Conservation (phyloP, 1,139 yeast genomes). For the Debaryomycetaceae sp. region DNA sequence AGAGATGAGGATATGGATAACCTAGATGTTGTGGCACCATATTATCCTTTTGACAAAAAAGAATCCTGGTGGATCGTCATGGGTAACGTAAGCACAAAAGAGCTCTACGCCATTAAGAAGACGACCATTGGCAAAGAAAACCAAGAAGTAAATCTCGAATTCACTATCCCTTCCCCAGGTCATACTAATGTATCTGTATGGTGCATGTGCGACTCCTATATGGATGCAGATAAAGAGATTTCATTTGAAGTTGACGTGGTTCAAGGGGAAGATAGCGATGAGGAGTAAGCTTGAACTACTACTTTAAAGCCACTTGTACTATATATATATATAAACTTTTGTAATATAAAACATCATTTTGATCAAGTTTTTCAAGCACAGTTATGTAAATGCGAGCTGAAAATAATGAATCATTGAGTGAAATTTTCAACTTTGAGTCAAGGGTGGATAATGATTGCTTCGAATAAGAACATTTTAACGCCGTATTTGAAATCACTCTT, state of each 20-base stretch:
- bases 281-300: slow-evolving; percentile 1
- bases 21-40: slow-evolving; percentile 52
- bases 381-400: neutral
- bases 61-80: slow-evolving; percentile 89
- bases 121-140: slow-evolving; percentile 51
- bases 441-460: slow-evolving; percentile 6
- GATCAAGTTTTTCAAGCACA: too few species aligned
- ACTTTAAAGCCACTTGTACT: too few species aligned
- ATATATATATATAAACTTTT: too few species aligned
- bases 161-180: slow-evolving; percentile 61
- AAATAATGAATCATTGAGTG: neutral
- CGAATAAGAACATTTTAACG: slow-evolving; percentile 38
- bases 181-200: slow-evolving; percentile 61
- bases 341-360: too few species aligned
- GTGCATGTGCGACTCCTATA: slow-evolving; percentile 88
- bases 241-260: slow-evolving; percentile 46
- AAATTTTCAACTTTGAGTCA: neutral
- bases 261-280: slow-evolving; percentile 6
- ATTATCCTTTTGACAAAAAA: slow-evolving; percentile 54
- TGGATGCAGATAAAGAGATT: slow-evolving; percentile 87
- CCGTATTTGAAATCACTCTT: slow-evolving; percentile 65
- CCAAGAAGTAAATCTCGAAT: slow-evolving; percentile 52
- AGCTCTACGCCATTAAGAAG: slow-evolving; percentile 73
- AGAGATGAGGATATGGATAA: slow-evolving; percentile 80
- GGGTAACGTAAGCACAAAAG: slow-evolving; percentile 60